Evolutionary conservation across 2,329 filamentous ascomycete genomes (phyloP), one percentile per base, ranked within the genome.

Genomic region (Trichoderma atrobrunneum): DNA sequence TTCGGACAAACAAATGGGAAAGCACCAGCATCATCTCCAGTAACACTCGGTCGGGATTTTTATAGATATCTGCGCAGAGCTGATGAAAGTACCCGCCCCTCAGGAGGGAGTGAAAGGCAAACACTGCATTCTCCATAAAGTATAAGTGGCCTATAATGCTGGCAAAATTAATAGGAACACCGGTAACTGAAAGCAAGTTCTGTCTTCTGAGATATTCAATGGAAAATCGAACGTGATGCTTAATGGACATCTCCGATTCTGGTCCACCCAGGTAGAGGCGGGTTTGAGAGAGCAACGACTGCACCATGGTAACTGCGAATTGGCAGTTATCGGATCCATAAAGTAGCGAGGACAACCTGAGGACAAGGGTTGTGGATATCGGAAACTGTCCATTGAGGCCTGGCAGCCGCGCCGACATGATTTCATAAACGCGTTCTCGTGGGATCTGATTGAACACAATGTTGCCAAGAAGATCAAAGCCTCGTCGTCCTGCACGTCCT

Each of bases 391-490:
- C 92, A 65, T 89, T 90, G 0, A 95, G 85, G 73, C 93, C 91
- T 0, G 92, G 93, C 1, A 95, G 83, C 16, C 89, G 85, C 0
- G 92, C 93, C 72, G 91, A 93, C 77, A 95, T 88, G 66, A 95
- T 86, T 66, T 92, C 88, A 73, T 88, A 87, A 2, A 90, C 88
- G 75, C 93, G 91, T 57, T 87, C 83, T 8, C 82, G 79, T 0
- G 87, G 82, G 18, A 95, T 85, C 1, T 87, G 87, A 74, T 92
- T 90, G 80, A 95, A 95, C 2, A 95, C 91, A 2, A 95, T 91
- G 76, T 95, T 95, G 71, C 93, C 93, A 1, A 95, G 86, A 26
- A 94, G 82, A 78, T 95, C 93, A 74, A 95, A 95, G 1, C 93
- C 93, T 82, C 93, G 88, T 80, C 93, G 90, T 75, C 93, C 93